Conservation (phyloP, 768 basidiomycete species). For the Agrocybe chaxingu region DNA sequence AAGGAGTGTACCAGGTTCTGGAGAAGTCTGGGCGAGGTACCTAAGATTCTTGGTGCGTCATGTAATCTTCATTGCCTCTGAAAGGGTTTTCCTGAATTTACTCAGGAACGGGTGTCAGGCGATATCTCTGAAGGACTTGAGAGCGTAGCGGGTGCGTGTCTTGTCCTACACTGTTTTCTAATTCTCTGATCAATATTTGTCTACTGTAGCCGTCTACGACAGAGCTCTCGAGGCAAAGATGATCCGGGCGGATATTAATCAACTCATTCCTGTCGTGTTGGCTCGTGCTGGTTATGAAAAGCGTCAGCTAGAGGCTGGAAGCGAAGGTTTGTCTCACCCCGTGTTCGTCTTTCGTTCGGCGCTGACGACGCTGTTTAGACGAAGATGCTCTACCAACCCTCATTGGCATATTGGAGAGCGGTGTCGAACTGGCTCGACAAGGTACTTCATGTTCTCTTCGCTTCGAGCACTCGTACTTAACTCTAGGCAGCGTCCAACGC, state of each 20-base stretch:
- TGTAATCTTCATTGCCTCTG: not conserved
- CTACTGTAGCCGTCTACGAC: constrained; percentile 48
- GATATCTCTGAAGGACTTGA: constrained; percentile 26
- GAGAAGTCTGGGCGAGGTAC: constrained; percentile 77
- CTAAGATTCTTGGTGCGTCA: constrained; percentile 62
- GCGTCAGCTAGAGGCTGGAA: constrained; percentile 45
- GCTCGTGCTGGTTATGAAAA: constrained; percentile 66
- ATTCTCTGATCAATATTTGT: not conserved
- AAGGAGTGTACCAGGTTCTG: constrained; percentile 72
- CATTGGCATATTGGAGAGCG: constrained; percentile 59
- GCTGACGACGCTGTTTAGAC: constrained; percentile 17
- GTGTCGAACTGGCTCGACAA: constrained; percentile 56
- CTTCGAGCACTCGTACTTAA: not conserved
- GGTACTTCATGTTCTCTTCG: constrained; percentile 31
- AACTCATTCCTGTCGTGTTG: constrained; percentile 59
- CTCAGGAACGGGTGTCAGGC: constrained; percentile 40
- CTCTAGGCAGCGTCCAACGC: constrained; percentile 45
- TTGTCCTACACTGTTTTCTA: constrained; percentile 9
- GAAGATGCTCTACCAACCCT: constrained; percentile 51
- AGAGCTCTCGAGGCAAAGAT: constrained; percentile 54
- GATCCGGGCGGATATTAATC: constrained; percentile 58
- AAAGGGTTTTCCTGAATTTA: constrained; percentile 1
- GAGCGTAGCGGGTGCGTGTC: constrained; percentile 24
- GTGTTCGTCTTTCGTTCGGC: not conserved
- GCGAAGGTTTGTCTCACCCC: constrained; percentile 29